Evolutionary conservation across 2,329 filamentous ascomycete species (phyloP).

Genomic region (Botrytis cinerea): DNA sequence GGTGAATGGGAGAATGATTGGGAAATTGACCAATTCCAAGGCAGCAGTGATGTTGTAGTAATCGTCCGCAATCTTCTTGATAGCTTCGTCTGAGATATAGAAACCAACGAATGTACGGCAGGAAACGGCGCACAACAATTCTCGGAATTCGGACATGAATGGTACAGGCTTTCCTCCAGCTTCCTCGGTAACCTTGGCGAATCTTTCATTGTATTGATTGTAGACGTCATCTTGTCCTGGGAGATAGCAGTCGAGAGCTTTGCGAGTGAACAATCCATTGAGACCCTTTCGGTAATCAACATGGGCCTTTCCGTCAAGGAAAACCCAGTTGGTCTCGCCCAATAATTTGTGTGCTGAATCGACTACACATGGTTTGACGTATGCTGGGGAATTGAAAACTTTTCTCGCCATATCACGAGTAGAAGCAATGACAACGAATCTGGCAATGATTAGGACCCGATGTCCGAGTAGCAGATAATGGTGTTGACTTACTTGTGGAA

Average conservation of each 20-base stretch:
- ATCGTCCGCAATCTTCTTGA: slow-evolving; percentile 94
- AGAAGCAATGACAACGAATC: slow-evolving; percentile 95
- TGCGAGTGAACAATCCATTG: slow-evolving; percentile 90
- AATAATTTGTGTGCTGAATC: slow-evolving; percentile 93
- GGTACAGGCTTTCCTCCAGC: slow-evolving; percentile 72
- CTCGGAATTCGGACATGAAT: slow-evolving; percentile 91
- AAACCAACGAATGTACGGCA: slow-evolving; percentile 96
- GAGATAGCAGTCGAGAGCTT: slow-evolving; percentile 83
- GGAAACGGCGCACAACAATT: slow-evolving; percentile 91
- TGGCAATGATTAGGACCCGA: slow-evolving; percentile 43
- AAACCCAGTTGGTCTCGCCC: slow-evolving; percentile 92
- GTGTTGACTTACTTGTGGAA: slow-evolving; percentile 85
- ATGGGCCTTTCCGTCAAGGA: slow-evolving; percentile 91
- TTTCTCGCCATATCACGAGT: slow-evolving; percentile 94
- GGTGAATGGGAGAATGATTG: slow-evolving; percentile 91
- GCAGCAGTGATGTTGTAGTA: slow-evolving; percentile 97
- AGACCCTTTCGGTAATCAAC: slow-evolving; percentile 97
- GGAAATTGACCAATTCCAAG: slow-evolving; percentile 96
- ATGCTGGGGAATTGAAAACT: slow-evolving; percentile 90
- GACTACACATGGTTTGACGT: slow-evolving; percentile 94
- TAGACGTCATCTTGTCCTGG: slow-evolving; percentile 93
- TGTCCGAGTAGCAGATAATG: background rate
- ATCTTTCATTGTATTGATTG: slow-evolving; percentile 79
- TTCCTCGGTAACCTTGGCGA: slow-evolving; percentile 72
- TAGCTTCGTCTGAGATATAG: slow-evolving; percentile 86